Conservation (phyloP, 768 basidiomycete species). For the Butyriboletus loyo region DNA sequence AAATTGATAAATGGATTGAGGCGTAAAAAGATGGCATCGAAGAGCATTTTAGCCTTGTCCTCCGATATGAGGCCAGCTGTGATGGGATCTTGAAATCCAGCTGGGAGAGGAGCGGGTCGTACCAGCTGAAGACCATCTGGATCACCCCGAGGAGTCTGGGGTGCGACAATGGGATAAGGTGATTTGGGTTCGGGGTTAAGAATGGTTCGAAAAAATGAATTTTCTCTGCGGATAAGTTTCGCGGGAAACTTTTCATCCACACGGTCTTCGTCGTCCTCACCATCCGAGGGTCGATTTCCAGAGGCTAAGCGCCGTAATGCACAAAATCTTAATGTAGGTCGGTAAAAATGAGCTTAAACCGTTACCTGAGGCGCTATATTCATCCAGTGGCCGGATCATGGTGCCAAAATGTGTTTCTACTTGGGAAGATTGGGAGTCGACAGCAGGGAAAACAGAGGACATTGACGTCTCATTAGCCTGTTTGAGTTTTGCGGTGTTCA, state of each 20-base stretch:
- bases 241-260: conserved; percentile 71
- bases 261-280: conserved; percentile 67
- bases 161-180: conserved; percentile 29
- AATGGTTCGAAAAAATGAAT: conserved; percentile 81
- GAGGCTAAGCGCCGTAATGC: conserved; percentile 17
- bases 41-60: conserved; percentile 65
- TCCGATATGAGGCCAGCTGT: conserved; percentile 68
- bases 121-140: conserved; percentile 34
- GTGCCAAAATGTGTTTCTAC: conserved; percentile 27
- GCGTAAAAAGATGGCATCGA: conserved; percentile 76
- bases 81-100: conserved; percentile 62
- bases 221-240: conserved; percentile 70
- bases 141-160: conserved; percentile 32
- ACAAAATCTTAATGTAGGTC: conserved; percentile 2
- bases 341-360: neutral
- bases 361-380: conserved; percentile 30
- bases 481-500: conserved; percentile 74
- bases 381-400: conserved; percentile 30
- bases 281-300: conserved; percentile 28
- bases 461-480: conserved; percentile 38
- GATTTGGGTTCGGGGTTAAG: conserved; percentile 66
- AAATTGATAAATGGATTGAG: conserved; percentile 88
- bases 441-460: conserved; percentile 33
- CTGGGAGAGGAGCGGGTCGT: conserved; percentile 36
- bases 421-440: conserved; percentile 27